These are phyloP conservation scores for Pseudopyricularia cyperi DNA, from an alignment of 2,329 filamentous ascomycete species.

Conservation along the genomic window DNA sequence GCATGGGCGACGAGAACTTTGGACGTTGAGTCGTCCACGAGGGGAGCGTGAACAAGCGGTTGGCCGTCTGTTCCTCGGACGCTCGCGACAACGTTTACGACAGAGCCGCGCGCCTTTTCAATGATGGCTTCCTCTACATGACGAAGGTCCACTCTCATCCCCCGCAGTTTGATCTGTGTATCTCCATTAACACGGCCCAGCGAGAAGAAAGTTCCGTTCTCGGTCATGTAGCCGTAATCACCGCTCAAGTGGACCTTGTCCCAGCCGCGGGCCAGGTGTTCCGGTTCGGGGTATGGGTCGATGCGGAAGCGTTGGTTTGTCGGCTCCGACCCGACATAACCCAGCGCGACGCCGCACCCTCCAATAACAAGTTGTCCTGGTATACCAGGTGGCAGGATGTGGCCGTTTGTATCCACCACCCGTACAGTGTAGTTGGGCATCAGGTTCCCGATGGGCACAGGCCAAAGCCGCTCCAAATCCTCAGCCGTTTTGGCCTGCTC, in stretches of 20 bases:
- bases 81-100: background rate
- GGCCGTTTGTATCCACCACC: background rate
- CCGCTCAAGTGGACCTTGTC: background rate
- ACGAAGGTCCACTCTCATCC: background rate
- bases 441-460: background rate
- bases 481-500: background rate
- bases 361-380: background rate
- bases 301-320: background rate
- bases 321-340: background rate
- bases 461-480: background rate
- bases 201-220: background rate
- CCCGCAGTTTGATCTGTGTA: conserved; percentile 1
- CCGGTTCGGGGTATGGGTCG: background rate
- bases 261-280: background rate
- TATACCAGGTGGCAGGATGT: background rate
- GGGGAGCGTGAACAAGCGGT: background rate
- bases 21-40: background rate
- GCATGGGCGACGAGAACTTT: background rate
- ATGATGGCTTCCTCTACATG: background rate
- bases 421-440: conserved; percentile 1
- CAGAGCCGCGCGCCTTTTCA: background rate
- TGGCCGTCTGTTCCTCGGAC: background rate
- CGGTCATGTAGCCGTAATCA: background rate
- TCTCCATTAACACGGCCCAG: background rate
- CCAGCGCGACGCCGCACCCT: background rate